These are phyloP conservation scores for Claviceps spartinae DNA, from an alignment of 2,329 filamentous ascomycete genomes.

Conservation along the genomic window DNA sequence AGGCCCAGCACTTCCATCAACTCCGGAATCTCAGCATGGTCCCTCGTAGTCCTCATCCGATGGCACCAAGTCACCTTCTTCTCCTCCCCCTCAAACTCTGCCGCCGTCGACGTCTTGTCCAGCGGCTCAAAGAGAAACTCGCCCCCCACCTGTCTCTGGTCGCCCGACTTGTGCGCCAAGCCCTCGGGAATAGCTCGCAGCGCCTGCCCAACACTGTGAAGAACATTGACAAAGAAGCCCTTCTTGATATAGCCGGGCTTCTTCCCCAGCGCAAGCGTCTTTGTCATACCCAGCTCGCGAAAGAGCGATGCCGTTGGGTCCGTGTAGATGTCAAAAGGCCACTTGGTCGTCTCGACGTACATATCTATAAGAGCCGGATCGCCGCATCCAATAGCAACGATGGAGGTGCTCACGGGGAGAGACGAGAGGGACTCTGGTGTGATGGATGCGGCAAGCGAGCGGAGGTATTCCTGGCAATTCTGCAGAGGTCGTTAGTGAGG, in stretches of 20 bases:
- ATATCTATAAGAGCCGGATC: slow-evolving; percentile 52
- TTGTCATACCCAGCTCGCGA: slow-evolving; percentile 52
- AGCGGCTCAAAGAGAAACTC: slow-evolving; percentile 62
- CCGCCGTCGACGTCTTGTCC: slow-evolving; percentile 26
- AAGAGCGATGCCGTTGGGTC: slow-evolving; percentile 58
- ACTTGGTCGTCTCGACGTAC: slow-evolving; percentile 49
- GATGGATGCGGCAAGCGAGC: slow-evolving; percentile 45
- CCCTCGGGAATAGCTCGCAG: slow-evolving; percentile 44
- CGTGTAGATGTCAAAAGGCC: slow-evolving; percentile 63
- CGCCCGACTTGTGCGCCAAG: slow-evolving; percentile 48
- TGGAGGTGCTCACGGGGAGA: slow-evolving; percentile 43
- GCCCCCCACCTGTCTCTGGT: slow-evolving; percentile 57
- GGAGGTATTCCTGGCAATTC: slow-evolving; percentile 67
- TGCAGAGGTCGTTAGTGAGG: slow-evolving; percentile 16
- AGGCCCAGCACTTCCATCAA: slow-evolving; percentile 50
- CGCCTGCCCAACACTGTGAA: slow-evolving; percentile 43
- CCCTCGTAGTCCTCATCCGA: slow-evolving; percentile 65
- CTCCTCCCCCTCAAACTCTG: slow-evolving; percentile 22
- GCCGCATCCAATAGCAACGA: slow-evolving; percentile 62
- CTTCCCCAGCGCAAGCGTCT: slow-evolving; percentile 44
- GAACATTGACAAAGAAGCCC: slow-evolving; percentile 34
- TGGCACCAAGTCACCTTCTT: slow-evolving; percentile 67
- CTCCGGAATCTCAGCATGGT: slow-evolving; percentile 60
- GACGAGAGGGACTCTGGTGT: slow-evolving; percentile 34
- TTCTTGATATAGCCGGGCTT: slow-evolving; percentile 52